Base-by-base conservation (phyloP, 1,284 basidiomycete genomes). In the Peniophora sp. region DNA sequence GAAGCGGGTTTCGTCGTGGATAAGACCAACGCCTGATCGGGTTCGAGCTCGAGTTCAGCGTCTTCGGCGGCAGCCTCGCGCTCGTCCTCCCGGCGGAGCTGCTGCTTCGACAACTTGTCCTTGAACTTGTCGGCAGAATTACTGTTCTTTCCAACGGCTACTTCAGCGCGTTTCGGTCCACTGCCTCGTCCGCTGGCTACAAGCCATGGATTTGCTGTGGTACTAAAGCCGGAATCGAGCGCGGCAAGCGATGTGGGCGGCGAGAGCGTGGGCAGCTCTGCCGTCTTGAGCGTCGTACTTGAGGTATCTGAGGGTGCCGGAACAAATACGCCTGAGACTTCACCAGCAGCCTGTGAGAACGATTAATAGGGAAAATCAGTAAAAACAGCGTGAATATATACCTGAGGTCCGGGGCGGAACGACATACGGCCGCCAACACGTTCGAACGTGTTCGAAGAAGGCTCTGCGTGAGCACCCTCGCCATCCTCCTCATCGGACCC, bases 161-260 rank as follows among this genome's bases (percentile, higher is more conserved):
- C 69, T 57, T 90, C 84, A 61, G 86, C 88, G 58, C 82, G 83
- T 59, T 76, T 85, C 58, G 71, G 80, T 25, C 68, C 67, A 39
- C 67, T 63, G 61, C 74, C 76, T 32, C 58, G 56, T 16, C 69
- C 64, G 0, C 66, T 65, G 0, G 64, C 63, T 9, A 69, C 68
- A 20, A 92, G 79, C 90, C 90, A 93, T 3, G 89, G 89, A 63
- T 92, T 92, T 45, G 64, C 49, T 39, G 69, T 63, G 8, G 53
- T 49, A 27, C 52, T 49, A n/a, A 49, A 54, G 27, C 54, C 53
- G 23, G 53, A 44, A 20, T 50, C 20, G n/a, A 58, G 56, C 38
- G 59, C 57, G 24, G 35, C 49, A 36, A 43, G 58, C 20, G 22
- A 58, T 38, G 44, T 56, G 35, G 45, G 59, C 50, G 48, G 61